Percentiles rank a stretch among this genome's conserved stretches.
phyloP scores from a whole-genome alignment of 805 yeast genomes.

The Yamadazyma nakazawae region DNA sequence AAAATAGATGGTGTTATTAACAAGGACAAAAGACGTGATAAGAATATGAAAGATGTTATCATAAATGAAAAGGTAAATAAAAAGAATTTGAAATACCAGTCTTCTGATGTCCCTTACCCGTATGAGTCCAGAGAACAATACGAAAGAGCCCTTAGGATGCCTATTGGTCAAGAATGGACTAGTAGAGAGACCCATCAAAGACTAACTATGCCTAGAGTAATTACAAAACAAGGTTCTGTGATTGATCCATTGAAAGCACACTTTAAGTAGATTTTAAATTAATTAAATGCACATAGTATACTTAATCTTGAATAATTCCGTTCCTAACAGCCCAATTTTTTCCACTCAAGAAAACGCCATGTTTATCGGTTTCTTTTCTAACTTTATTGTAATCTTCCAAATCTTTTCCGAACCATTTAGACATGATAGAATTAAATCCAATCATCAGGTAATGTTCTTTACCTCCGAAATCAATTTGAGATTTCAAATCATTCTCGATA shows the following conservation, averaged over 20 bases:
- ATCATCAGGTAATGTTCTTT: constrained; percentile 66
- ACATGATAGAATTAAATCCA: constrained; percentile 68
- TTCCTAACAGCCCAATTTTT: constrained; percentile 79
- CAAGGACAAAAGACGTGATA: constrained; percentile 73
- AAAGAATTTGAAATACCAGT: constrained; percentile 79
- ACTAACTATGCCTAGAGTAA: constrained; percentile 82
- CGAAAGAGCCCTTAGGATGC: constrained; percentile 90
- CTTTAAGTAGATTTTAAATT: constrained; percentile 43
- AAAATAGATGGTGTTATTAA: constrained; percentile 75
- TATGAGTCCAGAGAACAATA: constrained; percentile 91
- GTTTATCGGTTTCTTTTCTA: constrained; percentile 72
- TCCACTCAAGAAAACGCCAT: constrained; percentile 75
- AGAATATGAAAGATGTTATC: constrained; percentile 72
- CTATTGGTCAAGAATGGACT: constrained; percentile 97
- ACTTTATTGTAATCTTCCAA: constrained; percentile 57
- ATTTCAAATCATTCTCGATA: constrained; percentile 34
- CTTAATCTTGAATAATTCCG: constrained; percentile 48
- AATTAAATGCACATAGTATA: neutral
- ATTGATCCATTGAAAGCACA: constrained; percentile 91
- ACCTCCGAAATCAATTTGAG: constrained; percentile 39
- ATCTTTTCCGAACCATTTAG: constrained; percentile 78
- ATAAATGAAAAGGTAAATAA: constrained; percentile 85
- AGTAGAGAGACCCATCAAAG: constrained; percentile 82
- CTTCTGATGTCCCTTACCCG: constrained; percentile 91
- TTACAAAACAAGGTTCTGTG: constrained; percentile 82